Evolutionary conservation across 2,329 filamentous ascomycete species (phyloP), one percentile per base, ranked within the genome.

Genomic region (Pyricularia pennisetigena): DNA sequence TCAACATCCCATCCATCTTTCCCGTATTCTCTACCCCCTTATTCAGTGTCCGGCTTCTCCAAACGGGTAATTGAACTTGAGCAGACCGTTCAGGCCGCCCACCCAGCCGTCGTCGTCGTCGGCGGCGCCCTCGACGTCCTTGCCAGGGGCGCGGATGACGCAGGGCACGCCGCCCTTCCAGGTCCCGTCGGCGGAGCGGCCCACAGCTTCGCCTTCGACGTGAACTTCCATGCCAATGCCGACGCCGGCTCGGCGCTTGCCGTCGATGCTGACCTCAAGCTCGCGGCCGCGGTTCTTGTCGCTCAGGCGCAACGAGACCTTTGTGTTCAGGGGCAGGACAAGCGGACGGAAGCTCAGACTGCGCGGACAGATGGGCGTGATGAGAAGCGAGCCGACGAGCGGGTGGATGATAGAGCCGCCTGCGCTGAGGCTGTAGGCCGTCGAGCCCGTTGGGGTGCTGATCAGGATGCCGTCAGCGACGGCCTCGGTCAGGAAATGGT

Each of bases 31-130:
- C 23, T 10, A 2, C 54, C 20, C 54, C 57, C 24, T 23, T 23
- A 3, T n/a, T 67, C 32, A 67, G 23, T 67, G 66, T 9, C 49
- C 49, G 67, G 83, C 83, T 74, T 90, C 90, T 0, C 95, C 95
- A 82, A 98, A 98, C 0, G 94, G 94, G 79, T 97, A 92, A 77
- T 99, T 99, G 77, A 98, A 99, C 81, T 99, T 99, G 73, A 99
- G 80, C 74, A 98, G 77, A 10, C 93, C 92, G 75, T 97, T 99
- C 75, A 99, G 79, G 0, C 95, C 94, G 0, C 94, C 94, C 2
- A 99, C 94, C 95, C 95, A 99, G 23, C 94, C 93, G 77, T 98
- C 94, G 74, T 97, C 93, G 64, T 89, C 86, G 71, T 89, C 86
- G 2, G 81, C 72, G 28, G 77, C 76, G 2, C 74, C 79, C 4